Evolutionary conservation across 305 asterid species (phyloP), one percentile per base, ranked within the genome.

Genomic region (Fraxinus paxiana): DNA sequence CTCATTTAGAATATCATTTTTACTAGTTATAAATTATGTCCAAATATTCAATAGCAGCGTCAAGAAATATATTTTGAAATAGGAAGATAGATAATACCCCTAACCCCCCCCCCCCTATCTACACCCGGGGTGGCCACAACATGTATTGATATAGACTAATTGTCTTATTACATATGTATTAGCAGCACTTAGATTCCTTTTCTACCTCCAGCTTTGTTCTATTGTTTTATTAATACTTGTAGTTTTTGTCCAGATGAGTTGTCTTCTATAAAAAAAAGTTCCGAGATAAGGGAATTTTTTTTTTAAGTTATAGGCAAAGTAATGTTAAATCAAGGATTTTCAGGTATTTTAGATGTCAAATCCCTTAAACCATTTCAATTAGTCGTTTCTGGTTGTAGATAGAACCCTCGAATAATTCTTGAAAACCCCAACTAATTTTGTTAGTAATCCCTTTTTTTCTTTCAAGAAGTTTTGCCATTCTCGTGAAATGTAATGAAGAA

Each of bases 141-240:
- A 43, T 12, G n/a, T 43, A 43, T 43, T 43, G n/a, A 12, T 43
- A 12, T 54, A 82, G 81, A 69, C 80, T 56, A 24, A 6, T 67
- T 76, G 78, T 61, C 30, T 61, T 61, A 61, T 76, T 18, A 78
- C 18, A 65, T 73, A 65, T 73, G 73, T 4, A 74, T 80, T 41
- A 75, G 82, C 73, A 48, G 31, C 75, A 59, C 67, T 54, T 63
- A 77, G 90, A 85, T 87, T 87, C 90, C 80, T 69, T 79, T 67
- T 30, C 81, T 1, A 20, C 17, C 82, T 85, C 87, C 86, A 82
- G 83, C 82, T 84, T 80, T 77, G 81, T 80, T 77, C 63, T 80
- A 77, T 81, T 85, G 76, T 79, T 83, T 59, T 46, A 75, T 70
- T 48, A 54, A 6, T 75, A 35, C 26, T 79, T 28, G 61, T 71